A percentile compares a stretch with the other conserved stretches of the same genome.
Conservation (phyloP, 1,284 basidiomycete genomes). For the Trichosporon sp. region DNA sequence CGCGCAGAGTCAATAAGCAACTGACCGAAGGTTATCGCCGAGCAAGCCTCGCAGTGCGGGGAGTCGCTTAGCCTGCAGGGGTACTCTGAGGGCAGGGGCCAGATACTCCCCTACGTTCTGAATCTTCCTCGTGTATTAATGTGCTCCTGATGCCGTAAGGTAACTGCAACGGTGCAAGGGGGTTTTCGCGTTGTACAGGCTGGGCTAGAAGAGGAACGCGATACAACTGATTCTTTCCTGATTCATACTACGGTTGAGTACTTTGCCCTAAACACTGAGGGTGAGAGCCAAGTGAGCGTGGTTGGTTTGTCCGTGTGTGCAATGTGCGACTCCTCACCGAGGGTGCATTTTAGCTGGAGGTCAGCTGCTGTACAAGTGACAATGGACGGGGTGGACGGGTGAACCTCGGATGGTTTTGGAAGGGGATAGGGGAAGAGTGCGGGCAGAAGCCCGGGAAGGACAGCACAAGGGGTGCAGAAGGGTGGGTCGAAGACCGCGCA, state of each 20-base stretch:
- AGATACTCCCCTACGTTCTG: not conserved
- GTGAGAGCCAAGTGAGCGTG: not conserved
- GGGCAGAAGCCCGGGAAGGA: not conserved
- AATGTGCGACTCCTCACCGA: not conserved
- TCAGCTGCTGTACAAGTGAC: not conserved
- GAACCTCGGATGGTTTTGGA: not conserved
- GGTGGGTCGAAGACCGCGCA: not conserved
- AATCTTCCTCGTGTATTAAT: not conserved
- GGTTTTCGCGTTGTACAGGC: no score
- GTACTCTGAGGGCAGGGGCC: not conserved
- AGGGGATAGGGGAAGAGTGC: not conserved
- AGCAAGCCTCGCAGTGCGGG: no score
- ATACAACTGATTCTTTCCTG: conserved; percentile 3
- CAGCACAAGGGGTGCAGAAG: not conserved
- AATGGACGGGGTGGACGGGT: not conserved
- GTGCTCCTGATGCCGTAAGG: not conserved
- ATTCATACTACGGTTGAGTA: not conserved
- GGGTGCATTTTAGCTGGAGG: not conserved
- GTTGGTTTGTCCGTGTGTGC: not conserved
- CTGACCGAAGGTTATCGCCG: no score
- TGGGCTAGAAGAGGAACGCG: not conserved
- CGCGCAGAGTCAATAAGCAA: no score
- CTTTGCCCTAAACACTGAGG: not conserved
- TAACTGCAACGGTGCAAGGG: no score
- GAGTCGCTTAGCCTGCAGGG: not conserved